phyloP scores from a whole-genome alignment of 352 stramenopile genomes.

The Aphanomyces invadans region DNA sequence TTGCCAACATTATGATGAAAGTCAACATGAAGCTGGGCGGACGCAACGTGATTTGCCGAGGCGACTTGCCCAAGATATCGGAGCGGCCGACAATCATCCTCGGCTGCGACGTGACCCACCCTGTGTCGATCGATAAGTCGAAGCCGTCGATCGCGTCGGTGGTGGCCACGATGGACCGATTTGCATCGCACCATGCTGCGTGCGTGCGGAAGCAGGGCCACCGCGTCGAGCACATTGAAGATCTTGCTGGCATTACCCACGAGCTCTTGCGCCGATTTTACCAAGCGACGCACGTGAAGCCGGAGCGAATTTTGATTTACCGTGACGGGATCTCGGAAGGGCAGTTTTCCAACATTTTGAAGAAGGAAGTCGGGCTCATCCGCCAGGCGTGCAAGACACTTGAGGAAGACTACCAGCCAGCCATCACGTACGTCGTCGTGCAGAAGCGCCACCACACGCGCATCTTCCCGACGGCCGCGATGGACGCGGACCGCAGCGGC shows the following conservation, averaged over 20 bases:
- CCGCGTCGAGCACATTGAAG: conserved; percentile 64
- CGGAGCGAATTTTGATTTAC: conserved; percentile 76
- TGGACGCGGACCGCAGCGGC: conserved; percentile 49
- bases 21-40: conserved; percentile 73
- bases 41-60: conserved; percentile 46
- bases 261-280: conserved; percentile 73
- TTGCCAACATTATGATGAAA: conserved; percentile 69
- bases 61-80: conserved; percentile 37
- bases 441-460: conserved; percentile 86
- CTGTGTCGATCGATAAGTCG: conserved; percentile 55
- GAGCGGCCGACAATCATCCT: conserved; percentile 64
- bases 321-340: conserved; percentile 82
- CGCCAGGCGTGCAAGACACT: conserved; percentile 54
- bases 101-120: conserved; percentile 76
- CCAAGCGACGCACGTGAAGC: conserved; percentile 43
- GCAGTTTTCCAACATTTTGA: conserved; percentile 75
- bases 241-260: conserved; percentile 53
- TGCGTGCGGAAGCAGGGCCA: conserved; percentile 62
- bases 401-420: conserved; percentile 47
- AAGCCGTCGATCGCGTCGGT: conserved; percentile 72
- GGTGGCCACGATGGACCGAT: conserved; percentile 68
- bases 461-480: conserved; percentile 43
- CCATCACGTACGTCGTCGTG: conserved; percentile 81
- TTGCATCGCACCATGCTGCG: conserved; percentile 66
- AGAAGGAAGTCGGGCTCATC: conserved; percentile 70